Percentiles rank a stretch among this genome's conserved stretches.
phyloP scores from a whole-genome alignment of 495 filamentous ascomycete species.

The Talaromyces adpressus region DNA sequence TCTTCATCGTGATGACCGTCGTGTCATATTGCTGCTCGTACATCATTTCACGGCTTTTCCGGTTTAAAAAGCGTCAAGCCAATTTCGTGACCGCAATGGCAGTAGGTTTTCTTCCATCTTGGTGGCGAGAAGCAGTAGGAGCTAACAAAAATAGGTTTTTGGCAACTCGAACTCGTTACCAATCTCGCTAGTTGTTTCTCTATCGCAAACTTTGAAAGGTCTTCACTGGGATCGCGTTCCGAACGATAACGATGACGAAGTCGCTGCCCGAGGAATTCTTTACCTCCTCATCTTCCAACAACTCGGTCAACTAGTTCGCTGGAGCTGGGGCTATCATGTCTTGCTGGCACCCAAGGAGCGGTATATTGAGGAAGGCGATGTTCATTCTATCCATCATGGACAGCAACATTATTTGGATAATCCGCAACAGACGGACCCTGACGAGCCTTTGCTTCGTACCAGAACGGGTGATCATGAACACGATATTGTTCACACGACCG shows the following conservation, averaged over 20 bases:
- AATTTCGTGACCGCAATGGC: conserved; percentile 98
- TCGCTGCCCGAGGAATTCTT: conserved; percentile 86
- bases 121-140: neutral
- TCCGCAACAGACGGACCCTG: conserved; percentile 36
- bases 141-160: conserved; percentile 56
- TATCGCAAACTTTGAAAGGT: conserved; percentile 84
- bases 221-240: conserved; percentile 89
- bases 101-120: conserved; percentile 37
- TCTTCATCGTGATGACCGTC: conserved; percentile 79
- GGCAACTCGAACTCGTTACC: conserved; percentile 98
- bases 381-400: conserved; percentile 54
- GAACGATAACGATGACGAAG: conserved; percentile 91
- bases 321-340: conserved; percentile 97
- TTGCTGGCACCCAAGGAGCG: conserved; percentile 69
- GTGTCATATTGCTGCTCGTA: conserved; percentile 75
- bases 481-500: conserved; percentile 16
- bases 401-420: conserved; percentile 58
- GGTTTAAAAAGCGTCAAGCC: conserved; percentile 72
- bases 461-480: conserved; percentile 21
- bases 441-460: conserved; percentile 36
- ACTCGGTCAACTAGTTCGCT: conserved; percentile 87
- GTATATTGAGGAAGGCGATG: conserved; percentile 53
- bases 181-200: conserved; percentile 89
- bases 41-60: conserved; percentile 60
- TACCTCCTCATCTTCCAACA: conserved; percentile 98